These are phyloP conservation scores for Inga laurina DNA, from an alignment of 306 rosid genomes.

Conservation along the genomic window DNA sequence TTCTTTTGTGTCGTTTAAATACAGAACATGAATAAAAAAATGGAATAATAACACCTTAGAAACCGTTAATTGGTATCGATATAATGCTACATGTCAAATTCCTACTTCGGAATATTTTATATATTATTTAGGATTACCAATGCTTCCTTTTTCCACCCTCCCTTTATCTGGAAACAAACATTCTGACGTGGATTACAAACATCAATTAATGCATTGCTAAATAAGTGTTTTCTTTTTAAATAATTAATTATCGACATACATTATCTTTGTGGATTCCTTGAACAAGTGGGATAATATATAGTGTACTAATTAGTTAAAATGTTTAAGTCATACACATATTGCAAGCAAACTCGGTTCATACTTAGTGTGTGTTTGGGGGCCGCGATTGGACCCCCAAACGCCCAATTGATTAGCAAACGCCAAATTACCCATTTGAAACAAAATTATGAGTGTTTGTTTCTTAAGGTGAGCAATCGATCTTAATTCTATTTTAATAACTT, in stretches of 20 bases:
- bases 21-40: not conserved
- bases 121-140: not conserved
- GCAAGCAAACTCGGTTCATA: slow-evolving; percentile 1
- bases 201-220: not conserved
- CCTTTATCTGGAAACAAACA: not conserved
- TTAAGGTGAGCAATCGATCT: no score
- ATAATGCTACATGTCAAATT: slow-evolving; percentile 10
- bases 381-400: no score
- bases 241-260: not conserved
- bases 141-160: not conserved
- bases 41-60: not conserved
- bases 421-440: no score
- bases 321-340: not conserved
- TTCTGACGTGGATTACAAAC: slow-evolving; percentile 11
- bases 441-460: no score
- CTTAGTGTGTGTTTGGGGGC: no score
- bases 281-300: not conserved
- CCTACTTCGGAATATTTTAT: not conserved
- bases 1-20: not conserved
- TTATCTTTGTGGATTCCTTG: not conserved
- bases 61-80: not conserved
- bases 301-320: not conserved
- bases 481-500: no score
- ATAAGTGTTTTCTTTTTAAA: not conserved
- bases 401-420: no score